Base-by-base conservation (phyloP, 805 yeast genomes). In the Yarrowia hollandica region DNA sequence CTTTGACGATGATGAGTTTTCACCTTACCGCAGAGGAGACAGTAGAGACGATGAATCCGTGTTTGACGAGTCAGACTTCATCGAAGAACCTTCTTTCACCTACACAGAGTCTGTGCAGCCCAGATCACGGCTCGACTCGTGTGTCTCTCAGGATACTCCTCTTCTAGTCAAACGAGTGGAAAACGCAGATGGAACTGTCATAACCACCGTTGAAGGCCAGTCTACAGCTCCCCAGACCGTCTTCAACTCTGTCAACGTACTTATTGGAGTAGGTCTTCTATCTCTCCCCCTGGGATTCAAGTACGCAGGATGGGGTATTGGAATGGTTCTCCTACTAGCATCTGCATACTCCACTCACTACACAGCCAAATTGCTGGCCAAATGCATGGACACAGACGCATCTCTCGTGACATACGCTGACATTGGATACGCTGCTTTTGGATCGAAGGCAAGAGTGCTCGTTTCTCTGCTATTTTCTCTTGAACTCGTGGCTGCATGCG, bases 381-480 rank as follows among this genome's bases (percentile, higher is more conserved):
- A 80, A 61, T 84, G 96, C 64, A 79, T 90, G 79, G 90, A 85
- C 62, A 85, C 90, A 0, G 94, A 90, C 72, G 84, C 81, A 14
- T 84, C 94, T 0, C 73, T 90, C 57, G 83, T 86, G 77, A 87
- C 96, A 0, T 90, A 90, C 70, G 95, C 96, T 0, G 97, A 90
- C 73, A 76, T 90, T 50, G 96, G 95, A 3, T 85, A 82, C 66
- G 88, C 89, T n/a, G 87, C 91, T 0, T 89, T 85, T 68, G 96
- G 96, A 1, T 75, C 86, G 2, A 76, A 75, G 28, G 96, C 94
- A 2, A 80, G 96, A 66, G 75, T 88, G 3, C 69, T 86, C 31
- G 86, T 90, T 28, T 87, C 96, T 1, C 64, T 84, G 12, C 67
- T 90, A 12, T 90, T 90, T 68, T 84, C 92, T 0, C 65, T 88